Evolutionary conservation across 2,329 filamentous ascomycete genomes (phyloP), one percentile per base, ranked within the genome.

Genomic region (Epichloe uncinata): DNA sequence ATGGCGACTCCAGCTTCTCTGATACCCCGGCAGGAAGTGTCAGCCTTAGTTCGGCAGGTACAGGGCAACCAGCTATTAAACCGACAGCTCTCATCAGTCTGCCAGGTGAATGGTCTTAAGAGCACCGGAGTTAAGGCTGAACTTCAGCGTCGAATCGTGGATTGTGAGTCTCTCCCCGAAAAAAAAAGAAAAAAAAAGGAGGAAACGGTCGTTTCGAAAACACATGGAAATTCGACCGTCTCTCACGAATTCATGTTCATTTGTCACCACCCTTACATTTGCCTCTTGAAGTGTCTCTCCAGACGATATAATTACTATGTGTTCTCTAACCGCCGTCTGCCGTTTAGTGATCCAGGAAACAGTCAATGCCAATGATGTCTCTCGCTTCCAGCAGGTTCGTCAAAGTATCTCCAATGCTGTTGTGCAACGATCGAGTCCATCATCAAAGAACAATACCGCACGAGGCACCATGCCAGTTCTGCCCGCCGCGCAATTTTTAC

Each of bases 121-220:
- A 84, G 87, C 53, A 86, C 84, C 30, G 93, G 93, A 18, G 84
- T 93, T 60, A 98, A 98, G 73, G 79, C 81, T 35, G 78, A 85
- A 41, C 72, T 97, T 52, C 89, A 95, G 67, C 70, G 72, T 52
- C 83, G 91, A 59, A 85, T 96, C 53, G 79, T 84, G 55, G 73
- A 79, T 52, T 78, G 93, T 97, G 74, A 68, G 86, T 80, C 37
- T 13, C 35, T 26, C 34, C 44, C 35, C 12, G 20, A n/a, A 35
- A 5, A 22, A 22, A 22, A 22, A 35, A 6, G 5, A 22, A 22
- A 20, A 13, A 20, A 20, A 9, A 40, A 18, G 13, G n/a, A 45
- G 33, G 13, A 40, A 30, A 11, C 26, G 26, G 8, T 30, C 26
- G 26, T 30, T 9, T 30, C 8, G 26, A 30, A 30, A 30, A 30